Percentiles rank a stretch among this genome's conserved stretches.
phyloP scores from a whole-genome alignment of 176 grass and related monocot genomes.

The Rhynchospora tenuis region DNA sequence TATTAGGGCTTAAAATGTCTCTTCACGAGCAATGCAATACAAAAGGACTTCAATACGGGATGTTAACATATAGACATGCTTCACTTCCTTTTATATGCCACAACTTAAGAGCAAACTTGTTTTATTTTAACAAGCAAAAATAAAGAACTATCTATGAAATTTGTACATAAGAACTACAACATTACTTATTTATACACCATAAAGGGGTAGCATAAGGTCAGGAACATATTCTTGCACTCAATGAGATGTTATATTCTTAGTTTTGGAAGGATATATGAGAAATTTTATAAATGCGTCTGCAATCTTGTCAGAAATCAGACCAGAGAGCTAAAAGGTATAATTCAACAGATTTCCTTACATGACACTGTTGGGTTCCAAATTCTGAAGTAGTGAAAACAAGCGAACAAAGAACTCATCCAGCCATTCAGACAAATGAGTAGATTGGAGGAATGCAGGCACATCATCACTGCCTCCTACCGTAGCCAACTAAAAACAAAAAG shows the following conservation, averaged over 20 bases:
- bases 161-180: neutral
- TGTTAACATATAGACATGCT: neutral
- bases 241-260: neutral
- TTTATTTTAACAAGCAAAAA: neutral
- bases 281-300: neutral
- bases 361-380: slow-evolving; percentile 81
- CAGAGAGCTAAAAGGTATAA: neutral
- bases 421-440: slow-evolving; percentile 64
- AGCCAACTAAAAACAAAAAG: slow-evolving; percentile 51
- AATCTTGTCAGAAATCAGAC: neutral
- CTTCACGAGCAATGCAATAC: neutral
- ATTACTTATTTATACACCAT: neutral
- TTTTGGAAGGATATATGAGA: neutral
- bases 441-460: slow-evolving; percentile 58
- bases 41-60: neutral
- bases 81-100: too few species aligned
- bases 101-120: too few species aligned
- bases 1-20: neutral
- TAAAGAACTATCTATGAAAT: neutral
- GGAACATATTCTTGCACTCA: neutral
- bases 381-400: slow-evolving; percentile 81
- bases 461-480: slow-evolving; percentile 47
- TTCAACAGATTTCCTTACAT: slow-evolving; percentile 50
- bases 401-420: slow-evolving; percentile 88
- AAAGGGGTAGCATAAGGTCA: neutral